Evolutionary conservation across 352 stramenopile species (phyloP).

Genomic region (Phytophthora chlamydospora): DNA sequence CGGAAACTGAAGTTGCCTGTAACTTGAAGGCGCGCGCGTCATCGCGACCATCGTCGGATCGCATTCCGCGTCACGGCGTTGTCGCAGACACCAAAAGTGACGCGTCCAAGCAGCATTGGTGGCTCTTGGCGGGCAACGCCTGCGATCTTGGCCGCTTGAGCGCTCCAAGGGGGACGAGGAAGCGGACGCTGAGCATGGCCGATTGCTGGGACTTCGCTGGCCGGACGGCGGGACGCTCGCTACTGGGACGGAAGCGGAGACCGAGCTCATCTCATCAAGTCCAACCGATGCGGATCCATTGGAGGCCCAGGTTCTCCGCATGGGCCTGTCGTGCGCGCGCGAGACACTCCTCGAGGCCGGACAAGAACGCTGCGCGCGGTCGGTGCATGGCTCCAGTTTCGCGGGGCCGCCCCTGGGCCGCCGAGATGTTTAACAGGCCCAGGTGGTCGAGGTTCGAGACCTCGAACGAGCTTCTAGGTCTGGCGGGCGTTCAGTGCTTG

Average conservation of each 20-base stretch:
- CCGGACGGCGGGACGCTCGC: no score
- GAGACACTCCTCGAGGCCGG: slow-evolving; percentile 20
- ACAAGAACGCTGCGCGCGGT: slow-evolving; percentile 11
- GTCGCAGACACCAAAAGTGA: slow-evolving; percentile 21
- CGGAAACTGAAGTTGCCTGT: slow-evolving; percentile 19
- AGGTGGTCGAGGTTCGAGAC: slow-evolving; percentile 7
- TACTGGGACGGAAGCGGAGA: no score
- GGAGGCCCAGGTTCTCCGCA: not conserved
- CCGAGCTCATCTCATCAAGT: no score
- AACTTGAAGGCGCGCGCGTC: slow-evolving; percentile 13
- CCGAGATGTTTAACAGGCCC: slow-evolving; percentile 19
- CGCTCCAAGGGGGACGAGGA: no score
- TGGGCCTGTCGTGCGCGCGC: slow-evolving; percentile 13
- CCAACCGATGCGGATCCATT: not conserved
- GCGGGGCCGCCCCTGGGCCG: slow-evolving; percentile 15
- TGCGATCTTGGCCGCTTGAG: not conserved
- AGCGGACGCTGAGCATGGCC: no score
- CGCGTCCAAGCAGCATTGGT: slow-evolving; percentile 10
- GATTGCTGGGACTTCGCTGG: no score
- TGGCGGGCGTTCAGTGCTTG: slow-evolving; percentile 26
- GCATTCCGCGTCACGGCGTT: slow-evolving; percentile 19
- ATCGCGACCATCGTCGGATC: not conserved
- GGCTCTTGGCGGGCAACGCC: not conserved
- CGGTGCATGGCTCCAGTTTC: slow-evolving; percentile 24
- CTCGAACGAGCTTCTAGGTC: slow-evolving; percentile 23